Evolutionary conservation across 1,139 yeast genomes (phyloP), one percentile per base, ranked within the genome.

Genomic region (Geotrichum siamense): DNA sequence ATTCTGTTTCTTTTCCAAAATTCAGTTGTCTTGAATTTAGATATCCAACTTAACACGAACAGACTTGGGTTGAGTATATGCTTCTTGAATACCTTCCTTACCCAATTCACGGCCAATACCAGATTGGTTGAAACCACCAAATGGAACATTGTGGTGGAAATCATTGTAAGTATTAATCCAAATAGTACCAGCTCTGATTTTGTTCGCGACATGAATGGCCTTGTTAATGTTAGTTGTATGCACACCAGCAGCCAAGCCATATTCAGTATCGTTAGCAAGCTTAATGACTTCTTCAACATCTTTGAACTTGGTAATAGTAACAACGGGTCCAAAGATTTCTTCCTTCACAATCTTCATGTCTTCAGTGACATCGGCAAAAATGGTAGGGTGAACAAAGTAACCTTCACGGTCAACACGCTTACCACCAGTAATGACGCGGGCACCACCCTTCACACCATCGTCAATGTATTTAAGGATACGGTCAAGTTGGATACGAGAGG

Each of bases 81-180:
- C 80, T 55, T 79, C 83, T 57, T 82, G 73, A 22, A 41, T 38
- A 39, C 84, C 89, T 63, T 81, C 87, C 52, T 70, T 71, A 65
- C 94, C 94, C 78, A 82, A 78, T 72, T 83, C 94, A 69, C 93
- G 79, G 62, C 94, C 93, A 62, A 81, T 76, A 67, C 94, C 94
- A 49, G 89, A 80, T 67, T 79, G 76, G 61, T 79, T 79, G 75
- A 68, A 83, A 55, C 94, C 94, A 61, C 94, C 94, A 52, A 75
- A 75, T 50, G 79, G 79, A 61, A 82, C 80, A 66, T 74, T 70
- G 55, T 75, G 76, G 67, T 82, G 82, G 78, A 81, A 78, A 58
- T 80, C 86, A 63, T 83, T 83, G 71, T 81, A 82, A 53, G 89
- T 71, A 70, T 75, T 75, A 59, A 82, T 74, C 91, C 93, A 83